A percentile compares a stretch with the other conserved stretches of the same genome.
These are phyloP conservation scores for Metarhizium album DNA, from an alignment of 2,329 filamentous ascomycete genomes.

Conservation along the genomic window DNA sequence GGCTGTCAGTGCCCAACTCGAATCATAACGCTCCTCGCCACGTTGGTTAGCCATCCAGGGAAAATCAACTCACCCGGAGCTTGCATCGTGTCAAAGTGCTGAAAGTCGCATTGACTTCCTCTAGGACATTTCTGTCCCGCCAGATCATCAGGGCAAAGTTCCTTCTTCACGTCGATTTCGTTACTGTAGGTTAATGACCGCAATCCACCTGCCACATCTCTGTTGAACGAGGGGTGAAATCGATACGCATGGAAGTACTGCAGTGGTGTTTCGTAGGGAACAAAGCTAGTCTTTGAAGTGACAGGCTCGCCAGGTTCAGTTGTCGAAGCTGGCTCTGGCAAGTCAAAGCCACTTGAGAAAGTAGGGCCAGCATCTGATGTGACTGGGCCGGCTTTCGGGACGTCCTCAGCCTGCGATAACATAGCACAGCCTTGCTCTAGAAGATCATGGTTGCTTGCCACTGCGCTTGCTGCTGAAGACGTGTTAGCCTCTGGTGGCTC, in stretches of 20 bases:
- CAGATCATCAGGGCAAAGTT: conserved; percentile 68
- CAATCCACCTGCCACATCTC: conserved; percentile 63
- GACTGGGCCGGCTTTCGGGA: not conserved
- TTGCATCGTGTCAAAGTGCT: conserved; percentile 57
- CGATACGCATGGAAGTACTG: conserved; percentile 78
- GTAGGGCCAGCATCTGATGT: not conserved
- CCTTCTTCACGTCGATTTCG: conserved; percentile 65
- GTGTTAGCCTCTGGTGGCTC: conserved; percentile 38
- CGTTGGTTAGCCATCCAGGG: conserved; percentile 10
- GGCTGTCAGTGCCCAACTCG: conserved; percentile 37
- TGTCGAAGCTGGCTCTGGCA: conserved; percentile 6
- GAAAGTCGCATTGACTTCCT: conserved; percentile 58
- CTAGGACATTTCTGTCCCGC: conserved; percentile 58
- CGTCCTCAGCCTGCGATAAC: not conserved
- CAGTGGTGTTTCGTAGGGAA: conserved; percentile 74
- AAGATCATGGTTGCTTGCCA: not conserved
- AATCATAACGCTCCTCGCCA: conserved; percentile 7
- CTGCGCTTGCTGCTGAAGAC: not conserved
- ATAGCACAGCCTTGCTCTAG: conserved; percentile 5
- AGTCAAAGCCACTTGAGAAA: conserved; percentile 9
- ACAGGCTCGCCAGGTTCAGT: conserved; percentile 3
- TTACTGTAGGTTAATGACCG: conserved; percentile 91
- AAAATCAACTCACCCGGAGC: conserved; percentile 25
- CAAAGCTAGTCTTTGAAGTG: conserved; percentile 15
- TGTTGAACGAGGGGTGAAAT: conserved; percentile 68